Evolutionary conservation across 805 yeast genomes (phyloP).

Genomic region (Nematodospora valgi): DNA sequence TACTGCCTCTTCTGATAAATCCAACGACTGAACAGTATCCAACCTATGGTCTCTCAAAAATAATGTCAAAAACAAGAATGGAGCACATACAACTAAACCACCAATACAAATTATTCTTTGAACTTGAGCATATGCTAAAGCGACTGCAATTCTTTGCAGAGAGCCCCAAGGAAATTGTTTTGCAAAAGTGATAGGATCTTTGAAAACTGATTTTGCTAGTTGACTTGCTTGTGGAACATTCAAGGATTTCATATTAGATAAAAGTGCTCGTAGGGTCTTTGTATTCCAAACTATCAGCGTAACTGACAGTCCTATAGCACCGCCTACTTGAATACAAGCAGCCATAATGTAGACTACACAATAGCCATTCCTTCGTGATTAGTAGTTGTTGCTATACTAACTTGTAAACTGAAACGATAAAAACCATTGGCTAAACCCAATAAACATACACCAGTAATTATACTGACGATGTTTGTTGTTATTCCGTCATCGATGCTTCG

Average conservation of each 20-base stretch:
- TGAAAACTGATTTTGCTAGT: slow-evolving; percentile 22
- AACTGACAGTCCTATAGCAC: slow-evolving; percentile 58
- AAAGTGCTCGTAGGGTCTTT: slow-evolving; percentile 43
- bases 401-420: slow-evolving; percentile 62
- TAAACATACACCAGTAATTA: slow-evolving; percentile 60
- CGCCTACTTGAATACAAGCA: too few species aligned
- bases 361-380: slow-evolving; percentile 64
- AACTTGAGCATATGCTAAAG: slow-evolving; percentile 53
- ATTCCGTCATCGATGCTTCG: slow-evolving; percentile 45
- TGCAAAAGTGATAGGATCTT: slow-evolving; percentile 51
- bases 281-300: slow-evolving; percentile 71
- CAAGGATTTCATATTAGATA: slow-evolving; percentile 21
- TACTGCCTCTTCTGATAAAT: slow-evolving; percentile 3
- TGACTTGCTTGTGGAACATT: slow-evolving; percentile 12
- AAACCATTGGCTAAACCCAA: slow-evolving; percentile 74
- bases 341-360: too few species aligned
- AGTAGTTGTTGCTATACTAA: slow-evolving; percentile 55
- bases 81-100: slow-evolving; percentile 49
- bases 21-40: slow-evolving; percentile 28
- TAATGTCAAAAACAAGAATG: slow-evolving; percentile 36
- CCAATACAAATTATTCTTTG: slow-evolving; percentile 56
- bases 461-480: slow-evolving; percentile 9
- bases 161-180: slow-evolving; percentile 55
- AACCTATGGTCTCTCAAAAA: slow-evolving; percentile 46
- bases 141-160: slow-evolving; percentile 55